These are phyloP conservation scores for Coccomyxa sp. DNA, from an alignment of 139 green algal genomes.

Conservation along the genomic window DNA sequence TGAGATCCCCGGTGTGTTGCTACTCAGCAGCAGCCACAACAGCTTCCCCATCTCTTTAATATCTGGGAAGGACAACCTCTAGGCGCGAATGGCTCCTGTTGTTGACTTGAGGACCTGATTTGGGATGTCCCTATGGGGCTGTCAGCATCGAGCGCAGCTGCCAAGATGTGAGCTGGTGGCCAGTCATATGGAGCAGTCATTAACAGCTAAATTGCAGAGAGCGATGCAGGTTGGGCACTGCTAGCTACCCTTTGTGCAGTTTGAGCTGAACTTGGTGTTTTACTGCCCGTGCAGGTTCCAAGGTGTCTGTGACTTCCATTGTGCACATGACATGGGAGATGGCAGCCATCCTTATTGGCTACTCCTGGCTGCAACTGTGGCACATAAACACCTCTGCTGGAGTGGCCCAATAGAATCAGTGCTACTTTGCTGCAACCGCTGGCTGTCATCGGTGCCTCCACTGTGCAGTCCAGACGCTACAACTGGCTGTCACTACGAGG, in stretches of 20 bases:
- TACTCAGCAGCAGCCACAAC: background rate
- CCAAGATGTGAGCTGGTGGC: too few species aligned
- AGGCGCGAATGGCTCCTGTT: too few species aligned
- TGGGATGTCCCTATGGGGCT: too few species aligned
- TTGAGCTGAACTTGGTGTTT: background rate
- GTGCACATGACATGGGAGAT: conserved; percentile 92
- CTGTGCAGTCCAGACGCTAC: too few species aligned
- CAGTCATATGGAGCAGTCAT: background rate
- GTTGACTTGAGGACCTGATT: background rate
- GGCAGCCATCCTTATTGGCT: conserved; percentile 46
- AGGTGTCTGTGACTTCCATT: conserved; percentile 82
- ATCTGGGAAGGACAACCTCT: background rate
- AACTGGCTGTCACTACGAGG: too few species aligned
- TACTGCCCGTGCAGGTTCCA: conserved; percentile 65
- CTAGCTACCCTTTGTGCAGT: too few species aligned
- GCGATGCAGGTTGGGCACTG: background rate
- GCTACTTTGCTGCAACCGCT: too few species aligned
- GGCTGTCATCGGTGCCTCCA: too few species aligned
- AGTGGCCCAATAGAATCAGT: background rate
- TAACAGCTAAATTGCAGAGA: background rate
- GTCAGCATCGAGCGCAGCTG: too few species aligned
- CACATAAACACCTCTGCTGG: conserved; percentile 6
- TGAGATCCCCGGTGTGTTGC: conserved; percentile 70
- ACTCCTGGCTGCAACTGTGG: conserved; percentile 24
- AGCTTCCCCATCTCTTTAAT: background rate